A percentile compares a stretch with the other conserved stretches of the same genome.
phyloP scores from a whole-genome alignment of 83 land plant genomes.

The Larix sibirica region DNA sequence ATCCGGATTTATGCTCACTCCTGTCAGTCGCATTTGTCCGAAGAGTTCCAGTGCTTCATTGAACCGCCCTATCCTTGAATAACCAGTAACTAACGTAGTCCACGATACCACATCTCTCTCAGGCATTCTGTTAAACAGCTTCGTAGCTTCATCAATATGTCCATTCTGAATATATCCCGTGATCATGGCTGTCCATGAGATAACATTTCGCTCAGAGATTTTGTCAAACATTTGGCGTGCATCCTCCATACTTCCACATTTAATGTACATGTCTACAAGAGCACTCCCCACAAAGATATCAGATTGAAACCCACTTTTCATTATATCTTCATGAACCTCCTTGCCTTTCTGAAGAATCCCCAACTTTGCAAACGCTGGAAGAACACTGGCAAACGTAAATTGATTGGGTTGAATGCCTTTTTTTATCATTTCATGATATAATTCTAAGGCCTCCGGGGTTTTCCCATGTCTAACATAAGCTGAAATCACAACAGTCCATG shows the following conservation, averaged over 20 bases:
- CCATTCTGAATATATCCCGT: conserved; percentile 44
- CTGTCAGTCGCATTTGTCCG: conserved; percentile 18
- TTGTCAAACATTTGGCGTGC: conserved; percentile 9
- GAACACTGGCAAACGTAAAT: conserved; percentile 15
- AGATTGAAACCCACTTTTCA: neutral
- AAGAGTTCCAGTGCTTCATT: conserved; percentile 30
- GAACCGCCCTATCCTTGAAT: conserved; percentile 15
- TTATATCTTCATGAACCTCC: conserved; percentile 9
- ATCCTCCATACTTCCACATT: neutral
- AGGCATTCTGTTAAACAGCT: conserved; percentile 50
- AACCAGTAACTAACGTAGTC: conserved; percentile 55
- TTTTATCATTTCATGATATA: neutral
- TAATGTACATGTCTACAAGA: conserved; percentile 8
- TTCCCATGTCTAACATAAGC: conserved; percentile 33
- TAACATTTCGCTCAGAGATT: conserved; percentile 22
- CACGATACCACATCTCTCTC: conserved; percentile 48
- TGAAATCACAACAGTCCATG: conserved; percentile 60
- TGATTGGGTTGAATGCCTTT: conserved; percentile 5
- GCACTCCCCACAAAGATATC: conserved; percentile 18
- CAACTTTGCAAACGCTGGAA: conserved; percentile 15
- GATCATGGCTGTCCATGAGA: conserved; percentile 43
- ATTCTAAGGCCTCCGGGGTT: neutral
- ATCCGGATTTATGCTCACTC: conserved; percentile 23
- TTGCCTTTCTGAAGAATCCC: neutral
- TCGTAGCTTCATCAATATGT: conserved; percentile 20